Conservation (phyloP, 176 grass and related monocot species). For the Pontederia paniculata region DNA sequence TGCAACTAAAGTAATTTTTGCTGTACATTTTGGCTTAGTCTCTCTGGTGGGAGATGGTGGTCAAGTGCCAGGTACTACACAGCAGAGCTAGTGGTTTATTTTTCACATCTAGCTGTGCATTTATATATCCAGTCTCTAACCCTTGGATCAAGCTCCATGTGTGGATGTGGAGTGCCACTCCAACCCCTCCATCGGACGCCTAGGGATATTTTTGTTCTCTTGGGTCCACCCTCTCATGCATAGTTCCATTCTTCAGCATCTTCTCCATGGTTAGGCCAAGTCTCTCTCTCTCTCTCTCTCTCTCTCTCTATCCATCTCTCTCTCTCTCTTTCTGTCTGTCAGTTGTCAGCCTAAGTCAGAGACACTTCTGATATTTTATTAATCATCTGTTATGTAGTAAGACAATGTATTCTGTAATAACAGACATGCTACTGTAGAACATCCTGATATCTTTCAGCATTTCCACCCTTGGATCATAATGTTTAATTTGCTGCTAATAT, state of each 20-base stretch:
- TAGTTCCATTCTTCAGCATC: neutral
- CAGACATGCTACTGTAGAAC: too few relatives aligned
- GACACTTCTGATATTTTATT: too few relatives aligned
- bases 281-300: neutral
- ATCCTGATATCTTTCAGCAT: too few relatives aligned
- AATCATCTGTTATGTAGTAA: too few relatives aligned
- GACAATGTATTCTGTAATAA: too few relatives aligned
- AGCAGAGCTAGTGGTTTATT: slow-evolving; percentile 1
- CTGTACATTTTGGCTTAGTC: neutral
- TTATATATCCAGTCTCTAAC: neutral
- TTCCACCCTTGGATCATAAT: too few relatives aligned
- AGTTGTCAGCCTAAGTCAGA: too few relatives aligned
- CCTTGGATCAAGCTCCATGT: neutral
- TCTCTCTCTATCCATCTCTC: neutral
- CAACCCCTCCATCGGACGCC: neutral
- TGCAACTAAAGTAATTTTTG: too few relatives aligned
- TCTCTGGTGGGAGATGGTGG: neutral
- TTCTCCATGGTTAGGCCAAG: neutral
- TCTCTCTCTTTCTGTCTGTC: neutral
- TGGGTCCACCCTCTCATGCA: neutral
- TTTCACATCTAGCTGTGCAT: neutral
- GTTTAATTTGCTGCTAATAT: too few relatives aligned
- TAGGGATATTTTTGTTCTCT: slow-evolving; percentile 3
- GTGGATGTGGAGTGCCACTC: neutral
- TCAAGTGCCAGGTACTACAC: neutral